phyloP scores from a whole-genome alignment of 1,284 basidiomycete species.

The Thelephora terrestris region DNA sequence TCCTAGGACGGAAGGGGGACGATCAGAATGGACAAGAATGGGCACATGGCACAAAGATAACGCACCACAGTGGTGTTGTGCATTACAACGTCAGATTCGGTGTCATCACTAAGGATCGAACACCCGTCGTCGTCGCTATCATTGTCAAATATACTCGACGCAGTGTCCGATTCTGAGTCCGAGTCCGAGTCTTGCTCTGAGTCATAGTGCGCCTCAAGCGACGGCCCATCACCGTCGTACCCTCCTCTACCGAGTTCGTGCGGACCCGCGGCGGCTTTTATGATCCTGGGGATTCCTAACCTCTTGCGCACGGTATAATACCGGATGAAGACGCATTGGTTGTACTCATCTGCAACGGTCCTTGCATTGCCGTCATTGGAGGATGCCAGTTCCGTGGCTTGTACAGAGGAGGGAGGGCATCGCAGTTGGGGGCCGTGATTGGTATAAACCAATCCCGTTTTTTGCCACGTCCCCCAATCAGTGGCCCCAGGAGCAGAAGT shows the following conservation, averaged over 20 bases:
- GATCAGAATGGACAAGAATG: neutral
- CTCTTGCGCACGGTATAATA: neutral
- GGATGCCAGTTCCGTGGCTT: neutral
- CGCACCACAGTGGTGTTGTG: neutral
- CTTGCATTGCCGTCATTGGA: neutral
- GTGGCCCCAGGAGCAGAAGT: neutral
- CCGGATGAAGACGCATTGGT: no score
- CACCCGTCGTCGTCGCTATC: no score
- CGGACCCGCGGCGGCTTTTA: conserved; percentile 4
- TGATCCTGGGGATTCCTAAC: neutral
- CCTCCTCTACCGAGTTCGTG: neutral
- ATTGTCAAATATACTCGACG: no score
- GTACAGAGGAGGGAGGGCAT: neutral
- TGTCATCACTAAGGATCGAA: no score
- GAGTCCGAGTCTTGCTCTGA: no score
- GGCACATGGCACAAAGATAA: neutral
- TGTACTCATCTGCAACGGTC: conserved; percentile 4
- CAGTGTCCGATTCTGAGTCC: no score
- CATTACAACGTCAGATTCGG: neutral
- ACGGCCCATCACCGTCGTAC: neutral
- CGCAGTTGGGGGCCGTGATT: conserved; percentile 3
- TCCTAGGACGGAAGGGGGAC: neutral
- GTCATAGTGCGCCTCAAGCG: no score
- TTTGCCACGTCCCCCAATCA: conserved; percentile 6
- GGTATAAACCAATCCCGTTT: neutral